phyloP scores from a whole-genome alignment of 345 rosid species.

The Hirschfeldia incana region DNA sequence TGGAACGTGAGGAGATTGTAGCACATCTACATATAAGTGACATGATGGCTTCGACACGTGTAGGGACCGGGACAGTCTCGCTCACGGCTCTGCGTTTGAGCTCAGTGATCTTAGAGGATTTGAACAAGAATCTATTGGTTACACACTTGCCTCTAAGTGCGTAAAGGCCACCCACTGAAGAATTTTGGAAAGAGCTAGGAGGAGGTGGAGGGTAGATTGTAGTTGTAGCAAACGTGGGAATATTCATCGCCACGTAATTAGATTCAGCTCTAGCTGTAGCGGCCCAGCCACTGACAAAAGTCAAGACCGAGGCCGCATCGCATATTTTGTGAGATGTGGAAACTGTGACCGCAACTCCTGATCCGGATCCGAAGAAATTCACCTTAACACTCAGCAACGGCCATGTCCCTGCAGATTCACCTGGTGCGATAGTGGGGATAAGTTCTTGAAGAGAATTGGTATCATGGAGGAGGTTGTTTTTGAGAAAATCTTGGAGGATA shows the following conservation, averaged over 20 bases:
- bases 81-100: background rate
- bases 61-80: background rate
- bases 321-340: background rate
- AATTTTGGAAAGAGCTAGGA: background rate
- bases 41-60: slow-evolving; percentile 3
- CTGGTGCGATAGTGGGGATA: background rate
- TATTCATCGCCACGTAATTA: background rate
- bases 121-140: background rate
- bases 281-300: background rate
- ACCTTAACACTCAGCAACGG: no score
- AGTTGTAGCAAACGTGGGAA: background rate
- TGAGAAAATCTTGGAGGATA: background rate
- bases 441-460: background rate
- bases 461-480: background rate
- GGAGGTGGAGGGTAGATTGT: slow-evolving; percentile 21
- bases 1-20: background rate
- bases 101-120: slow-evolving; percentile 1
- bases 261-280: background rate
- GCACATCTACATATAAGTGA: background rate
- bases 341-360: background rate
- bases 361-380: no score
- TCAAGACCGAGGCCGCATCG: background rate
- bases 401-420: background rate
- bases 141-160: background rate
- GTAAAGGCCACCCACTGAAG: background rate